Evolutionary conservation across 2,329 filamentous ascomycete species (phyloP).

Genomic region (Aspergillus jensenii): DNA sequence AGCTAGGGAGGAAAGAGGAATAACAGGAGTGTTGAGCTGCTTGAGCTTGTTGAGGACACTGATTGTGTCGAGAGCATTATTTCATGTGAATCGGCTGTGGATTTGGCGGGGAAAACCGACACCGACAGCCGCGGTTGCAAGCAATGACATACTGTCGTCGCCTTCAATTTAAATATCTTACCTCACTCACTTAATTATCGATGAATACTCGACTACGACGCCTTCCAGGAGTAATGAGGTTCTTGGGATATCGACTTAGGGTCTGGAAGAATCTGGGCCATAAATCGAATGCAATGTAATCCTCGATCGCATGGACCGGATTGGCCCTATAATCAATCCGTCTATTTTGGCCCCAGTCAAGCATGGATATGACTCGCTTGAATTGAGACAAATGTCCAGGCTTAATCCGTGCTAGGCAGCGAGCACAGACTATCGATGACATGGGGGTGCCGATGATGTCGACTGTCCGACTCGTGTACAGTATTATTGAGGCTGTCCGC

Average conservation of each 20-base stretch:
- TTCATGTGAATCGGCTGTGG: constrained; percentile 13
- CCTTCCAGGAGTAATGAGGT: not conserved
- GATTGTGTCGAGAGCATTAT: not conserved
- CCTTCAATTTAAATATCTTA: not conserved
- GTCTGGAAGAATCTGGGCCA: not conserved
- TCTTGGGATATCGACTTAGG: not conserved
- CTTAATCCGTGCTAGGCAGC: not conserved
- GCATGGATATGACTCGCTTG: not conserved
- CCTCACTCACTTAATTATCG: not conserved
- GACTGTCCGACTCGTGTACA: not conserved
- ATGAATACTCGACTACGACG: not conserved
- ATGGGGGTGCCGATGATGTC: not conserved
- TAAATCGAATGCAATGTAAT: not conserved
- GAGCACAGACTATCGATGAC: constrained; percentile 12
- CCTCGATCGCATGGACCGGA: not conserved
- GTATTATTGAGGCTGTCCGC: constrained; percentile 9
- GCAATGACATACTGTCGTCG: not conserved
- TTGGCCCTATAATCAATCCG: not conserved
- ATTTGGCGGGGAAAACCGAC: constrained; percentile 10
- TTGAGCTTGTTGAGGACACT: not conserved
- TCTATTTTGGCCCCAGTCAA: not conserved
- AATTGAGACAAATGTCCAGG: not conserved
- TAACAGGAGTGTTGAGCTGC: not conserved
- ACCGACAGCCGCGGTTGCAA: constrained; percentile 11
- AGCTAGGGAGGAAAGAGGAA: not conserved